Conservation (phyloP, 2,329 filamentous ascomycete genomes). For the Magnaporthiopsis rhizophila region DNA sequence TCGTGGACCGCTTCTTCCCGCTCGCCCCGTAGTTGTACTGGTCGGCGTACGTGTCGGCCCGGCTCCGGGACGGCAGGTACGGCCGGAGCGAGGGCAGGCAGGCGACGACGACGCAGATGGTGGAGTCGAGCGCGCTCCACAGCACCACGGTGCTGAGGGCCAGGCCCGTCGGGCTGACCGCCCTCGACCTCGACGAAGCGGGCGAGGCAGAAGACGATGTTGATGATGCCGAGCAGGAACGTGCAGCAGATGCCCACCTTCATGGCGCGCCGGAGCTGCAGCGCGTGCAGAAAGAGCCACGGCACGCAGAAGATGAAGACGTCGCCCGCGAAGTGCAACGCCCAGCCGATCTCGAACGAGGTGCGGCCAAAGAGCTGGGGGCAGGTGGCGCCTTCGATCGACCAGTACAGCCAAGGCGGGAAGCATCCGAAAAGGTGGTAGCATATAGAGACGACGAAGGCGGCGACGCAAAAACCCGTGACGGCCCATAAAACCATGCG, state of each 20-base stretch:
- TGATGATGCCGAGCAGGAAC: background rate
- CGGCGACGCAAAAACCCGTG: background rate
- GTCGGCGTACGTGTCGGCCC: background rate
- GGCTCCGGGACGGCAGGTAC: conserved; percentile 17
- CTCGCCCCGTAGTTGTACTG: too few relatives aligned
- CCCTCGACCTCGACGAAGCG: background rate
- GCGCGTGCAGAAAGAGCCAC: background rate
- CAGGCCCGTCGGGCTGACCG: background rate
- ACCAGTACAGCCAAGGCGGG: background rate
- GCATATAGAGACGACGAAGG: background rate
- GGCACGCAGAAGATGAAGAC: background rate
- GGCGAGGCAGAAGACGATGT: conserved; percentile 3
- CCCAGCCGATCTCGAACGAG: background rate
- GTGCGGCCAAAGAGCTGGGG: background rate
- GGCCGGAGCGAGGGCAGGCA: conserved; percentile 16
- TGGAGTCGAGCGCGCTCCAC: background rate
- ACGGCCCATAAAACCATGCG: background rate
- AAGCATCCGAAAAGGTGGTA: background rate
- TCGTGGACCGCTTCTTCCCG: too few relatives aligned
- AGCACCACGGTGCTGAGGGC: background rate
- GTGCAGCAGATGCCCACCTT: conserved; percentile 3
- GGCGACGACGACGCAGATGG: background rate
- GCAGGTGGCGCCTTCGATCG: background rate
- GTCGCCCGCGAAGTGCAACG: background rate
- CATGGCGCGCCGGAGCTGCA: background rate